Base-by-base conservation (phyloP, 495 filamentous ascomycete genomes). In the Hypoxylon cercidicola region DNA sequence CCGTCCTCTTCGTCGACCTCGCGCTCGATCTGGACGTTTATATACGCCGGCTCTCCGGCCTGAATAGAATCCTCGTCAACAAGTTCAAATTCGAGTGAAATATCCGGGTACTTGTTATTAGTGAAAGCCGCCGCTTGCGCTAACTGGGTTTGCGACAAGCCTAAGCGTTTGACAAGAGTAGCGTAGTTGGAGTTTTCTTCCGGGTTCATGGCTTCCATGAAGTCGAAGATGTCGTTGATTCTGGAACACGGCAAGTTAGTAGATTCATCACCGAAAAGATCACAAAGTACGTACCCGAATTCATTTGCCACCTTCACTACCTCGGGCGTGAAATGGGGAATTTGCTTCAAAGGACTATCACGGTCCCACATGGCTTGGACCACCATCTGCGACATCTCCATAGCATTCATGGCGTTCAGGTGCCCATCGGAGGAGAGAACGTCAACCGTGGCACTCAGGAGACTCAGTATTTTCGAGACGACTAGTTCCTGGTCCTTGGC, bases 331-430 rank as follows among this genome's bases (percentile, higher is more conserved):
- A 99, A 99, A 77, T 97, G 90, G 60, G 95, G 95, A 66, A 99
- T 97, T 79, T 99, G 95, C 80, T 96, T 97, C 50, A 99, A 83
- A 44, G 96, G 93, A 64, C 90, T 95, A 75, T 99, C 95, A 19
- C 93, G 90, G 79, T 98, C 93, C 95, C 95, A 99, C 91, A 97
- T 97, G 25, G 91, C 93, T 76, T 99, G 95, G 16, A 99, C 93
- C 55, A 94, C 90, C 95, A 99, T 99, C 76, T 99, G 95, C 19
- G 93, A 96, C 88, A 99, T 90, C 77, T 99, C 95, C 95, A 99
- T 99, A 21, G 96, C 95, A 68, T 88, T 92, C 88, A 97, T 95
- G 55, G 95, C 94, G 71, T 98, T 99, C 49, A 98, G 78, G 61
- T 98, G 93, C 46, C 94, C 96, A 55, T 98, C 93, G 5, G 94